These are phyloP conservation scores for Neobulgaria alba DNA, from an alignment of 2,329 filamentous ascomycete genomes.

Conservation along the genomic window DNA sequence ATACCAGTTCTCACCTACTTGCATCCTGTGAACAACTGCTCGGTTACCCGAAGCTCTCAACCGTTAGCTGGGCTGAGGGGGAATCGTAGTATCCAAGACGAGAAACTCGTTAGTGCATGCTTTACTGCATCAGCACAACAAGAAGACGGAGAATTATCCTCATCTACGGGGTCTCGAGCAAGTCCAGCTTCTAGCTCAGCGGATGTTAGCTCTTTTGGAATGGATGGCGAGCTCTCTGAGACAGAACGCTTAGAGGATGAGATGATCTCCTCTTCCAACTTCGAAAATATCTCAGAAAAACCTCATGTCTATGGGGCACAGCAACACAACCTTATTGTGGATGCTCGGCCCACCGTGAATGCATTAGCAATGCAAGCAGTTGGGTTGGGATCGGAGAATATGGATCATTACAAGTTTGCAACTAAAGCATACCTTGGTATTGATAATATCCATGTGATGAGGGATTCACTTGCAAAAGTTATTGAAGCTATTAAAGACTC, in stretches of 20 bases:
- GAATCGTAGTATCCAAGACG: slow-evolving; percentile 90
- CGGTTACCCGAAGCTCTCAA: slow-evolving; percentile 90
- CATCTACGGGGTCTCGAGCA: slow-evolving; percentile 23
- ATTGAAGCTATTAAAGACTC: slow-evolving; percentile 87
- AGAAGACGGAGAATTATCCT: slow-evolving; percentile 20
- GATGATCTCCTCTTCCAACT: slow-evolving; percentile 44
- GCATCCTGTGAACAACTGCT: slow-evolving; percentile 95
- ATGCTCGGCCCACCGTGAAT: slow-evolving; percentile 89
- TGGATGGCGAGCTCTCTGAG: slow-evolving; percentile 46
- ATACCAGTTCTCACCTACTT: slow-evolving; percentile 89
- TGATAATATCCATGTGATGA: slow-evolving; percentile 98
- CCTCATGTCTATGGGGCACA: slow-evolving; percentile 80
- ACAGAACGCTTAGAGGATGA: slow-evolving; percentile 63
- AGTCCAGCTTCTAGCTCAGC: slow-evolving; percentile 43
- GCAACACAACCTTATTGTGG: slow-evolving; percentile 88
- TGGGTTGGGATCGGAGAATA: slow-evolving; percentile 91
- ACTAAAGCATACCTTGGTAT: slow-evolving; percentile 90
- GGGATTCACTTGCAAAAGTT: slow-evolving; percentile 78
- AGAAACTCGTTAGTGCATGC: slow-evolving; percentile 85
- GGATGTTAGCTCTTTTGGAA: slow-evolving; percentile 28
- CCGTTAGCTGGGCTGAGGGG: slow-evolving; percentile 78
- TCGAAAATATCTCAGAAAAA: slow-evolving; percentile 45
- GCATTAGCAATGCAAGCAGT: slow-evolving; percentile 90
- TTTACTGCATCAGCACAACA: slow-evolving; percentile 55
- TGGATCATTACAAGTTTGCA: slow-evolving; percentile 92